A percentile compares a stretch with the other conserved stretches of the same genome.
phyloP scores from a whole-genome alignment of 106 monocot genomes.

The Platanthera guangdongensis region DNA sequence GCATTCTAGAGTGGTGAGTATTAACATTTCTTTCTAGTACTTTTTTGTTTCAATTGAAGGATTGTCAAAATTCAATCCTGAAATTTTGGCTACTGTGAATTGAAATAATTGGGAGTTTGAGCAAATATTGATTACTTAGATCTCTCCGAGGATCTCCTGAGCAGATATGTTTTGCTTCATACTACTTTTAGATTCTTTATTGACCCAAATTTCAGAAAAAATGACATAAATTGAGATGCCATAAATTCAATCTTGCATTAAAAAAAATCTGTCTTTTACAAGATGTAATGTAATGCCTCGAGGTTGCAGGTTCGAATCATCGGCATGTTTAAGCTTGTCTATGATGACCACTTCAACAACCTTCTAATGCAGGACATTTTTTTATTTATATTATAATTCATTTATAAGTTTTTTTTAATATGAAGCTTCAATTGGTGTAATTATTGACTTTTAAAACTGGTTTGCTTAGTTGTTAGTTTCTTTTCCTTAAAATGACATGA shows the following conservation, averaged over 20 bases:
- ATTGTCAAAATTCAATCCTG: background rate
- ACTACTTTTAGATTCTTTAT: background rate
- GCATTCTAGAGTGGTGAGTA: slow-evolving; percentile 26
- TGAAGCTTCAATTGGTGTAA: background rate
- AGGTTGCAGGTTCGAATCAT: too few relatives aligned
- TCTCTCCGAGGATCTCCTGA: background rate
- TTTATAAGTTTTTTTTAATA: background rate
- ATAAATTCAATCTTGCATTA: background rate
- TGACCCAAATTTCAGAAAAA: background rate
- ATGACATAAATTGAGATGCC: background rate
- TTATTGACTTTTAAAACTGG: background rate
- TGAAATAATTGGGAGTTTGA: background rate
- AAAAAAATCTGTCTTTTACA: too few relatives aligned
- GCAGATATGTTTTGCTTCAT: slow-evolving; percentile 2
- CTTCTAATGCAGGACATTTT: background rate
- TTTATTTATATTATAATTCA: background rate
- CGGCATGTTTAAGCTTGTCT: too few relatives aligned
- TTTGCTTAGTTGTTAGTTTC: background rate
- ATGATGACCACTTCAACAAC: background rate
- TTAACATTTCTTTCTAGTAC: background rate
- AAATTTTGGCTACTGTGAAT: background rate
- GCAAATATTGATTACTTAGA: background rate
- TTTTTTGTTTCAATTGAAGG: background rate
- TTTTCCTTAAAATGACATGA: background rate
- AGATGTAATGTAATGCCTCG: too few relatives aligned